Evolutionary conservation across 2,329 filamentous ascomycete species (phyloP).

Genomic region (Fusarium papillatum): DNA sequence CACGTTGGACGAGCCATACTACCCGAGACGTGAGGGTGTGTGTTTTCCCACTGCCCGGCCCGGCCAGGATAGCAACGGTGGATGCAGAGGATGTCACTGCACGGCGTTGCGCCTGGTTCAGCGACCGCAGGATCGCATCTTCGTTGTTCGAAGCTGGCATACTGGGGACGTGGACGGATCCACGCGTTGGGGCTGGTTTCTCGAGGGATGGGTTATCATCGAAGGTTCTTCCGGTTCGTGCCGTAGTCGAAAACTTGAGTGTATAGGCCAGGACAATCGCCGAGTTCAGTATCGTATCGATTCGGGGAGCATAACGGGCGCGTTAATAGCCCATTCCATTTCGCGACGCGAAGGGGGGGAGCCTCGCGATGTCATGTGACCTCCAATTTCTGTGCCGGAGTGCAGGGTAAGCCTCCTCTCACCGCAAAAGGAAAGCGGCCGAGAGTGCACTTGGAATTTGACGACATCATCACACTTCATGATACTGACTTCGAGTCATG

Average conservation of each 20-base stretch:
- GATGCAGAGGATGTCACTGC: conserved; percentile 66
- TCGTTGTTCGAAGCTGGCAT: conserved; percentile 45
- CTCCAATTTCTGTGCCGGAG: too few species aligned
- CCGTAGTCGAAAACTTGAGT: neutral
- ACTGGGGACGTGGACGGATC: conserved; percentile 37
- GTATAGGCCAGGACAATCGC: neutral
- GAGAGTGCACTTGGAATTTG: neutral
- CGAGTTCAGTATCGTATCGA: neutral
- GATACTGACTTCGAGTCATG: neutral
- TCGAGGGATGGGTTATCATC: conserved; percentile 23
- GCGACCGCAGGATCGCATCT: conserved; percentile 58
- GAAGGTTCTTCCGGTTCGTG: conserved; percentile 9
- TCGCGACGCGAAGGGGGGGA: conserved; percentile 20
- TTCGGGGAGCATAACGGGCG: conserved; percentile 7
- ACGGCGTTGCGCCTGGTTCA: conserved; percentile 68
- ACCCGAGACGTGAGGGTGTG: conserved; percentile 95
- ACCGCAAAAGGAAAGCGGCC: neutral
- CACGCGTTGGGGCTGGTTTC: conserved; percentile 31
- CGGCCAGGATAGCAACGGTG: conserved; percentile 76
- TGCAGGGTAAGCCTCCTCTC: conserved; percentile 2
- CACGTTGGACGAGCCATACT: conserved; percentile 84
- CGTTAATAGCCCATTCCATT: conserved; percentile 1
- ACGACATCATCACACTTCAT: neutral
- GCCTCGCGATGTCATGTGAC: conserved; percentile 33
- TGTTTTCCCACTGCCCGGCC: conserved; percentile 86